Percentiles rank a stretch among this genome's conserved stretches.
These are phyloP conservation scores for Alternaria rosae DNA, from an alignment of 2,329 filamentous ascomycete genomes.

Conservation along the genomic window DNA sequence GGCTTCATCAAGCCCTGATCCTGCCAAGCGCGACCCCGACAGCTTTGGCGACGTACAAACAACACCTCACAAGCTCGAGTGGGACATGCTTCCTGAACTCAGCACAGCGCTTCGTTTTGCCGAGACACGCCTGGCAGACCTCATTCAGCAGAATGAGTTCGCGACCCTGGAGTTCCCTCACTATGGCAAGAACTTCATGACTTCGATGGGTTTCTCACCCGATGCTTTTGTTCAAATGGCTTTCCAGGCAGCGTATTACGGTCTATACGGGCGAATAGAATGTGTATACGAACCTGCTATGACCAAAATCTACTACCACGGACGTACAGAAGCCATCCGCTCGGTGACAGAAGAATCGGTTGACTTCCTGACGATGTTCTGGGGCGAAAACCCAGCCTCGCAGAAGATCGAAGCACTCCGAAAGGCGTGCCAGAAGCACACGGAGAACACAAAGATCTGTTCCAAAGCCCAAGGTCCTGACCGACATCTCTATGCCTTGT, in stretches of 20 bases:
- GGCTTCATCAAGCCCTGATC: slow-evolving; percentile 89
- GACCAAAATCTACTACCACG: slow-evolving; percentile 94
- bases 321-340: slow-evolving; percentile 91
- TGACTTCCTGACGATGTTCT: slow-evolving; percentile 93
- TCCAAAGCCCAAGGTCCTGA: slow-evolving; percentile 91
- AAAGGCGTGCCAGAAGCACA: slow-evolving; percentile 84
- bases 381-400: slow-evolving; percentile 84
- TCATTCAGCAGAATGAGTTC: slow-evolving; percentile 97
- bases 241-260: slow-evolving; percentile 97
- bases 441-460: slow-evolving; percentile 79
- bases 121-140: slow-evolving; percentile 89
- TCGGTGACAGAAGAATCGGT: slow-evolving; percentile 83
- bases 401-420: slow-evolving; percentile 86
- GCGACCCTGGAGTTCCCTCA: slow-evolving; percentile 85
- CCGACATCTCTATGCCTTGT: slow-evolving; percentile 90
- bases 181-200: slow-evolving; percentile 98
- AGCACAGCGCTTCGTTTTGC: slow-evolving; percentile 92
- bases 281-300: slow-evolving; percentile 98
- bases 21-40: slow-evolving; percentile 86
- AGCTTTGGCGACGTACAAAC: slow-evolving; percentile 94
- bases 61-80: slow-evolving; percentile 94
- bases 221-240: slow-evolving; percentile 99
- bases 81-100: slow-evolving; percentile 95
- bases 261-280: slow-evolving; percentile 90
- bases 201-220: slow-evolving; percentile 93